Conservation (phyloP, 768 basidiomycete species). For the Nevesoporus exiguus region DNA sequence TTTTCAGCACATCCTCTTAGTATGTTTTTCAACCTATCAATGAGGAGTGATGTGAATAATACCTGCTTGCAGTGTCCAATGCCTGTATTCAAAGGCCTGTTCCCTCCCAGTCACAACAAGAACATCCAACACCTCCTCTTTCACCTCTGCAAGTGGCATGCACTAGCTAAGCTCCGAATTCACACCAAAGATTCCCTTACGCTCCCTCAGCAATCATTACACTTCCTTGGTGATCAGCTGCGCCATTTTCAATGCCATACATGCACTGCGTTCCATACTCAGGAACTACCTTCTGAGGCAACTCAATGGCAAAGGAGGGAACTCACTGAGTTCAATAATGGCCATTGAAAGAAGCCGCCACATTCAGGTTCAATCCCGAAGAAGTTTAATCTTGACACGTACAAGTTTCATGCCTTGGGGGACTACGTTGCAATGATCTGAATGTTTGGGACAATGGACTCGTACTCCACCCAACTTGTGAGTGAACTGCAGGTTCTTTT, state of each 20-base stretch:
- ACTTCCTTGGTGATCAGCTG: background rate
- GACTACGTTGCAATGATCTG: background rate
- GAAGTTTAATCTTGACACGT: background rate
- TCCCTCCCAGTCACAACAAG: background rate
- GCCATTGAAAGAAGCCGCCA: background rate
- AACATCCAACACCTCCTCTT: background rate
- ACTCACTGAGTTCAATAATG: background rate
- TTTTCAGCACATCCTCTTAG: background rate
- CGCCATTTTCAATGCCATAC: background rate
- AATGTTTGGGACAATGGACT: background rate
- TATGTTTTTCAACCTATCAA: background rate
- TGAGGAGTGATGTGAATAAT: background rate
- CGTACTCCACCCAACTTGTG: background rate
- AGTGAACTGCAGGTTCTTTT: background rate
- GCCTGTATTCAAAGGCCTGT: background rate
- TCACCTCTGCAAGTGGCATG: background rate
- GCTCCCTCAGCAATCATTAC: background rate
- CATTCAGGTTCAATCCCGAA: background rate
- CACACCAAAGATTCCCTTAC: background rate
- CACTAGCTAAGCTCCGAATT: background rate
- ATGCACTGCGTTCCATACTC: background rate
- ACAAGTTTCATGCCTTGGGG: background rate
- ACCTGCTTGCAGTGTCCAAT: background rate
- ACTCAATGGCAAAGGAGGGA: background rate
- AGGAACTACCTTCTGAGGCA: background rate